Evolutionary conservation across 2,329 filamentous ascomycete species (phyloP).

Genomic region (Aspergillus glaucus): DNA sequence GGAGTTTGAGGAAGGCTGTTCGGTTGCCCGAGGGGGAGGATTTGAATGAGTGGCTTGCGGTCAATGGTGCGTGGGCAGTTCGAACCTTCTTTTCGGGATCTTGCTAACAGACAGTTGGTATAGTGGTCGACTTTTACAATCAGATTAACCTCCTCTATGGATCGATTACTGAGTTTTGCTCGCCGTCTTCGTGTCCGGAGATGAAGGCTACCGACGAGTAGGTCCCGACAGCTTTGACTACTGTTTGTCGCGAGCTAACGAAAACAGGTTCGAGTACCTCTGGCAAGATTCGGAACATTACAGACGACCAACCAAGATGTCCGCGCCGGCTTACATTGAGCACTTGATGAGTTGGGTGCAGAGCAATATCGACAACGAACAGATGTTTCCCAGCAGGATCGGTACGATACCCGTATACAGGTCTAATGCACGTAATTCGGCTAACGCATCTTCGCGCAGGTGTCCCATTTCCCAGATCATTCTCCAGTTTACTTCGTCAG

Average conservation of each 20-base stretch:
- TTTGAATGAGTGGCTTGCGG: conserved; percentile 94
- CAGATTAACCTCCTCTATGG: conserved; percentile 99
- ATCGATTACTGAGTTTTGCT: conserved; percentile 98
- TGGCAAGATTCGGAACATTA: conserved; percentile 96
- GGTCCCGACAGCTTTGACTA: conserved; percentile 17
- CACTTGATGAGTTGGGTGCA: conserved; percentile 97
- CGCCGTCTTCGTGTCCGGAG: conserved; percentile 90
- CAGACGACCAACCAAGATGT: conserved; percentile 96
- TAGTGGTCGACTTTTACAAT: conserved; percentile 99
- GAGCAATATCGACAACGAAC: conserved; percentile 88
- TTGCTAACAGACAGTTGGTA: neutral
- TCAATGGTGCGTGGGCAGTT: conserved; percentile 65
- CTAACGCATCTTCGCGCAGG: conserved; percentile 42
- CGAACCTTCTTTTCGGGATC: neutral
- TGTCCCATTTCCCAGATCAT: conserved; percentile 90
- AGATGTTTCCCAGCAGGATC: conserved; percentile 89
- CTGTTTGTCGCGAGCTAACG: conserved; percentile 6
- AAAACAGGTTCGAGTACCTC: conserved; percentile 82
- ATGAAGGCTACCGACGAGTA: conserved; percentile 99
- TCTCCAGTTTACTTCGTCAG: conserved; percentile 80
- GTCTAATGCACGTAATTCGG: neutral
- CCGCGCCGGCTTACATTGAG: conserved; percentile 94
- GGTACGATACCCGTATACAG: conserved; percentile 43
- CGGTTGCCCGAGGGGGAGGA: conserved; percentile 96
- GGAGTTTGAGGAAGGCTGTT: conserved; percentile 91